A percentile compares a stretch with the other conserved stretches of the same genome.
Evolutionary conservation across 257 asterid genomes (phyloP).

Genomic region (Voacanga thouarsii): DNA sequence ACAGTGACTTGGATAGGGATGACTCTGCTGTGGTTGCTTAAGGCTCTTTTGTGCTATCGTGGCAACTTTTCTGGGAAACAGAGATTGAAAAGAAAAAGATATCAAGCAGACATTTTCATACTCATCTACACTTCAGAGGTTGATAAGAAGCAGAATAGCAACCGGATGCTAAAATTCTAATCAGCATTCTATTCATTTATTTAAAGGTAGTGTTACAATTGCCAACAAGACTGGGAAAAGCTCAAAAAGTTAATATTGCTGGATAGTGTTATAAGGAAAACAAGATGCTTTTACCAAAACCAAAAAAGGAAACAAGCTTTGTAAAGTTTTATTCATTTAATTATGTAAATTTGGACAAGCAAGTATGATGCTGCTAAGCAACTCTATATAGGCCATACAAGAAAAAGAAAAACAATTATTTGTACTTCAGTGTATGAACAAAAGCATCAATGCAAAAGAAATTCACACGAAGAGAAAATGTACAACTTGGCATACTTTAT

Average conservation of each 20-base stretch:
- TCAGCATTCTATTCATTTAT: not conserved
- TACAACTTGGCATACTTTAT: not conserved
- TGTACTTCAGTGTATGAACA: not conserved
- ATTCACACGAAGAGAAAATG: not conserved
- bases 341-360: not conserved
- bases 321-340: not conserved
- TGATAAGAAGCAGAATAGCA: not conserved
- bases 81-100: not conserved
- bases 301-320: not conserved
- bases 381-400: not conserved
- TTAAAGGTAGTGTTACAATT: not conserved
- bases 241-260: not conserved
- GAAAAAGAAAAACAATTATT: not conserved
- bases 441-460: not conserved
- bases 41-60: slow-evolving; percentile 37
- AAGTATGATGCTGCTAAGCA: not conserved
- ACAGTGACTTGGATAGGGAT: slow-evolving; percentile 40
- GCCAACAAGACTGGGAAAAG: not conserved
- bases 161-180: not conserved
- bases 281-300: not conserved
- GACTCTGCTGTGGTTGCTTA: slow-evolving; percentile 52
- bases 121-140: not conserved
- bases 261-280: not conserved
- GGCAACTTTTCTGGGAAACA: slow-evolving; percentile 46
- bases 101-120: not conserved